These are phyloP conservation scores for Setaria italica DNA, from an alignment of 202 grass and related monocot genomes.

Conservation along the genomic window DNA sequence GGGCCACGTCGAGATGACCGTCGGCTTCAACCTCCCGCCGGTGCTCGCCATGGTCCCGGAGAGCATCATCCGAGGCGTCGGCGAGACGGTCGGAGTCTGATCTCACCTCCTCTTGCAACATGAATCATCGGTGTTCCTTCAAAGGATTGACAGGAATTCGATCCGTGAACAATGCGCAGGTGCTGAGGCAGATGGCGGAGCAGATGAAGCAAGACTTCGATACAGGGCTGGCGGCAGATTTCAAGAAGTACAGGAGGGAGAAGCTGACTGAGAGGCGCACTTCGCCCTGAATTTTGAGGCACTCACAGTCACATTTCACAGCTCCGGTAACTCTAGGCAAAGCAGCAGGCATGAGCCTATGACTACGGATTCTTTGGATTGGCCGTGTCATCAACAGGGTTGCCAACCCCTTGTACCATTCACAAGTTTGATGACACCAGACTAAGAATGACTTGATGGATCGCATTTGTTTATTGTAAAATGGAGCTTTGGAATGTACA, in stretches of 20 bases:
- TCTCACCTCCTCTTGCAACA: background rate
- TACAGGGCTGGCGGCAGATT: constrained; percentile 60
- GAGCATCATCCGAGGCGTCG: constrained; percentile 71
- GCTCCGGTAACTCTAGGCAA: background rate
- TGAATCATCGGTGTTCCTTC: background rate
- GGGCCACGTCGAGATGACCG: constrained; percentile 80
- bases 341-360: background rate
- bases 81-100: constrained; percentile 55
- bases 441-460: constrained; percentile 4
- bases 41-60: constrained; percentile 71
- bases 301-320: background rate
- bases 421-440: background rate
- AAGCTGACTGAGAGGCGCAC: constrained; percentile 54
- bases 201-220: constrained; percentile 82
- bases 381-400: background rate
- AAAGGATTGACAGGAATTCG: background rate
- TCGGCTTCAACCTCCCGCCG: constrained; percentile 79
- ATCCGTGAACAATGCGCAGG: constrained; percentile 43
- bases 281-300: constrained; percentile 35
- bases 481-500: constrained; percentile 25
- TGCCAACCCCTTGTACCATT: background rate
- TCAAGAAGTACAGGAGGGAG: constrained; percentile 66
- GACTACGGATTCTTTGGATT: constrained; percentile 19
- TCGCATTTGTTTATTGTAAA: constrained; percentile 47
- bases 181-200: constrained; percentile 65